Percentiles rank a stretch among this genome's conserved stretches.
phyloP scores from a whole-genome alignment of 2,329 filamentous ascomycete genomes.

The Monosporascus sp. region DNA sequence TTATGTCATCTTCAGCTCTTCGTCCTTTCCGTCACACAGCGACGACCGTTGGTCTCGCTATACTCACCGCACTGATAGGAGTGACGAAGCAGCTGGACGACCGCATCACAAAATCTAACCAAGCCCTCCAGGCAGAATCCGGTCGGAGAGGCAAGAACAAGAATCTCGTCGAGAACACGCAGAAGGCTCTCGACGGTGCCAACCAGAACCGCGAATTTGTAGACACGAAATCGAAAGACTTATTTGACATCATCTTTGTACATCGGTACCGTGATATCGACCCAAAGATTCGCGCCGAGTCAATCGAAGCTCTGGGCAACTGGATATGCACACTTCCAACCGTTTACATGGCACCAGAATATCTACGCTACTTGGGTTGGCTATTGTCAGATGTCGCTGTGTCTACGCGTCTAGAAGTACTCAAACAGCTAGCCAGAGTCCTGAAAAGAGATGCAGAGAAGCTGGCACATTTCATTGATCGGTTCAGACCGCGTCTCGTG shows the following conservation, averaged over 20 bases:
- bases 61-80: constrained; percentile 71
- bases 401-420: constrained; percentile 73
- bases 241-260: constrained; percentile 89
- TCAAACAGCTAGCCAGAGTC: constrained; percentile 75
- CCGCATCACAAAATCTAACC: constrained; percentile 67
- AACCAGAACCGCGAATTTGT: constrained; percentile 64
- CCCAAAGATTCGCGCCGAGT: constrained; percentile 80
- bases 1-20: constrained; percentile 82
- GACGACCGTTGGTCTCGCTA: constrained; percentile 74
- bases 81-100: constrained; percentile 66
- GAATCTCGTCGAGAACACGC: constrained; percentile 65
- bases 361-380: constrained; percentile 93
- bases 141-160: constrained; percentile 71
- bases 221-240: constrained; percentile 70
- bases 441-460: constrained; percentile 78
- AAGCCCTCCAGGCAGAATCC: constrained; percentile 73
- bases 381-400: constrained; percentile 77
- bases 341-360: constrained; percentile 83
- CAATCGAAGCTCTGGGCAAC: constrained; percentile 75
- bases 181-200: constrained; percentile 65
- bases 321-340: constrained; percentile 87
- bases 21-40: constrained; percentile 92
- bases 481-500: constrained; percentile 79
- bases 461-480: constrained; percentile 86
- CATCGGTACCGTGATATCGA: constrained; percentile 95